Evolutionary conservation across 2,329 filamentous ascomycete species (phyloP), one percentile per base, ranked within the genome.

Genomic region (Calonectria hawksworthii): DNA sequence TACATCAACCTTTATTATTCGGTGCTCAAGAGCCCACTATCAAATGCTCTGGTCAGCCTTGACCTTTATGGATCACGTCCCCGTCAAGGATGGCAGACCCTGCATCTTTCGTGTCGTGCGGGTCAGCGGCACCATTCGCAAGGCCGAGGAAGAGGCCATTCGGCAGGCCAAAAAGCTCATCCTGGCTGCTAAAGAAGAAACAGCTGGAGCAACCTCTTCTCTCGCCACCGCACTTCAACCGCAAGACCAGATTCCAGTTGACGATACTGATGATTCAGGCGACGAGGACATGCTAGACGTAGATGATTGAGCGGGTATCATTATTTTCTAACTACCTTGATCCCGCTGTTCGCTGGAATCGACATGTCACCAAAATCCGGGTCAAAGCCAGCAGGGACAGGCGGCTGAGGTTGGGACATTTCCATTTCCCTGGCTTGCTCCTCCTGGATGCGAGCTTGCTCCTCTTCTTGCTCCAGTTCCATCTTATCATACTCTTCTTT

Each of bases 1-100:
- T n/a, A 99, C 97, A 0, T 98, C 95, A 8, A 99, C 96, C 1
- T 95, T 96, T 70, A 99, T 99, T 74, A 89, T 99, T 50, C 92
- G 94, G 76, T 95, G 96, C 77, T 92, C 95, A 4, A 93, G 97
- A 72, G 92, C 93, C 21, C 93, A 98, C 78, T 98, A 96, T 83
- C 91, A 95, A 61, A 90, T 98, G 76, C 93, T 98, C 6, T 99
- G 97, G 97, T 93, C 96, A 0, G 95, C 96, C 0, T 87, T 99
- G 68, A 95, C 95, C 0, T 94, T 96, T 79, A 94, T 97, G 88
- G 93, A 93, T 28, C 89, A 86, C 21, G 87, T 98, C 0, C 95
- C 92, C 10, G 85, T 90, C 3, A 89, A 86, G 73, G 89, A 88
- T 82, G 90, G 91, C 30, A 88, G 89, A 73, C 88, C 91, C 0